Evolutionary conservation across 805 yeast genomes (phyloP), one percentile per base, ranked within the genome.

Genomic region (Teunomyces atbi): DNA sequence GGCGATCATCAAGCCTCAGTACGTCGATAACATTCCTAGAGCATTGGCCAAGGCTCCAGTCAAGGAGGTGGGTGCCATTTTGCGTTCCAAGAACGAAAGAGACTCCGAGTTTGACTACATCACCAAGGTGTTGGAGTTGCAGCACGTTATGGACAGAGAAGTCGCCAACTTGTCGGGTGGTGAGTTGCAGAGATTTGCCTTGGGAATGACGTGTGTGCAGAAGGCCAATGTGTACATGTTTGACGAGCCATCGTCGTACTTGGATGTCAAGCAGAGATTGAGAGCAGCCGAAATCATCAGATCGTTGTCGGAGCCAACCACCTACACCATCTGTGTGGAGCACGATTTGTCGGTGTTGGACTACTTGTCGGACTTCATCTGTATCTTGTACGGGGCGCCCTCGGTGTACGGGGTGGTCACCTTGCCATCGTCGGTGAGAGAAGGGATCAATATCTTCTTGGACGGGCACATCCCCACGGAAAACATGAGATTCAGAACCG

Each of bases 351-450:
- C 97, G 3, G 99, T 94, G 21, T 77, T 94, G 71, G 99, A 94
- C 76, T 94, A 94, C 68, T 78, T 94, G 58, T 92, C 98, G 12
- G 99, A 94, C 74, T 94, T 85, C 58, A 90, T 94, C 48, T 94
- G 99, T 81, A 94, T 94, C 59, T 73, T 94, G 47, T 94, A 94
- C 66, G 99, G 99, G 77, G 96, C 89, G 43, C 97, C 99, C 44
- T 92, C 98, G 6, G 97, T 94, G 37, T 94, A 94, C 66, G 99
- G 99, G 78, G 98, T 94, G 53, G 99, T 94, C 42, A 89, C 97
- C 19, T 77, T 94, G 67, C 99, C 99, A 45, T 73, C 96, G 0
- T 88, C 96, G 4, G 99, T 94, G 27, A 87, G 99, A 71, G 99
- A 94, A 79, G 99, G 99, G 75, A 94, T 94, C 68, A 94, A 94